Evolutionary conservation across 331 rosid species (phyloP), one percentile per base, ranked within the genome.

Genomic region (Stylosanthes scabra): DNA sequence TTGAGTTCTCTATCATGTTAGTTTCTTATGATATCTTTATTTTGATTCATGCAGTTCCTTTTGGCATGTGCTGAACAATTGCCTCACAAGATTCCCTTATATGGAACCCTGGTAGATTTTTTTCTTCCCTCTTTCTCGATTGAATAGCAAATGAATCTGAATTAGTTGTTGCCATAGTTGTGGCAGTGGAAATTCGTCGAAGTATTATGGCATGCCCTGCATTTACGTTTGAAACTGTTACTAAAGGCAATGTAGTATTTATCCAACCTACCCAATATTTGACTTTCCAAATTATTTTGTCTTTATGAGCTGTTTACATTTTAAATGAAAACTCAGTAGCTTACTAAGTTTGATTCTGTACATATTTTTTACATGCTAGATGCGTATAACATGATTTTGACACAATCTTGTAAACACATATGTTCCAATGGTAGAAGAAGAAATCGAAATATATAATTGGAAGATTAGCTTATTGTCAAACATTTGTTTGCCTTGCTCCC

Each of bases 41-140:
- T 69, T 46, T 42, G 75, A 56, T 76, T 80, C 40, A 27, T 82
- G 83, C 97, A 94, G 99, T 86, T 87, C 82, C 86, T 94, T 81
- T 72, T 88, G 13, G 63, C 74, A 41, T 91, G 97, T 71, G 85
- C 89, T 39, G 97, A 88, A 76, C 99, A 91, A 79, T 79, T 94
- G 85, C 96, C 97, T 78, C 99, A 94, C 82, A 94, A 94, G 87
- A 83, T 81, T 83, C 95, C 99, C 60, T 54, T 88, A 3, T 92
- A 86, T 63, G 94, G 96, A 78, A 85, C 98, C 8, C 69, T 90
- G 98, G 98, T 92, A 90, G 50, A 71, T 41, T 57, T 65, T 65
- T 68, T 58, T 57, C 63, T 44, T 63, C 67, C 46, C 82, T 63
- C 47, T 54, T 39, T 63, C 71, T 55, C 13, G 29, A 59, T 55